These are phyloP conservation scores for Cephalotrichum gorgonifer DNA, from an alignment of 2,329 filamentous ascomycete genomes.

Conservation along the genomic window DNA sequence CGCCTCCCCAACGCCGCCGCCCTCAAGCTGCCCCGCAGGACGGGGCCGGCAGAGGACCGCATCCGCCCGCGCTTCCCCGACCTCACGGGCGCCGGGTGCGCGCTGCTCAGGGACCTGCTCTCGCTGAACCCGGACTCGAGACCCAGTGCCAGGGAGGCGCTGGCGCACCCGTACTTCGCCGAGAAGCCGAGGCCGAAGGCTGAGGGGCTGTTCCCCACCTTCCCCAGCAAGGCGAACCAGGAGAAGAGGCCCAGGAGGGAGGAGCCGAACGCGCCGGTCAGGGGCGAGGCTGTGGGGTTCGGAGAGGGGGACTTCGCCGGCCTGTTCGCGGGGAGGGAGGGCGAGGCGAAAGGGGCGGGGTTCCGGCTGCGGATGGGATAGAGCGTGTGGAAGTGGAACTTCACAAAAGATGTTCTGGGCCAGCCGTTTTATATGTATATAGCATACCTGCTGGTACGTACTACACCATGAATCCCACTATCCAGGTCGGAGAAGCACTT, in stretches of 20 bases:
- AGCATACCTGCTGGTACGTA: no score
- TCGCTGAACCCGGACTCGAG: constrained; percentile 63
- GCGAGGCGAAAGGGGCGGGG: constrained; percentile 54
- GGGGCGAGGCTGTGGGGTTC: constrained; percentile 55
- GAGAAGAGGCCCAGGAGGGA: constrained; percentile 58
- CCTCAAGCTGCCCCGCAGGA: constrained; percentile 54
- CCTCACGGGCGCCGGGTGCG: constrained; percentile 63
- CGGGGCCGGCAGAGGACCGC: constrained; percentile 33
- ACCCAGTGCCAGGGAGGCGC: constrained; percentile 62
- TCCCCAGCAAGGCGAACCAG: constrained; percentile 88
- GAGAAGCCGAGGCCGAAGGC: constrained; percentile 87
- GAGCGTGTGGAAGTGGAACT: background rate
- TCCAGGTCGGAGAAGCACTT: background rate
- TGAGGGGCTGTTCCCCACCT: constrained; percentile 90
- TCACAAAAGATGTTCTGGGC: background rate
- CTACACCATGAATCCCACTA: background rate
- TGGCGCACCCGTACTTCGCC: constrained; percentile 73
- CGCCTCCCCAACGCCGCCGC: constrained; percentile 78
- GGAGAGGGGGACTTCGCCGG: constrained; percentile 55
- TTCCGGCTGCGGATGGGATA: constrained; percentile 53
- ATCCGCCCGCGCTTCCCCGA: constrained; percentile 73
- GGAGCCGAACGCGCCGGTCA: constrained; percentile 73
- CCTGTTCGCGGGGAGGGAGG: constrained; percentile 58
- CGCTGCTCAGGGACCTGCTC: constrained; percentile 60
- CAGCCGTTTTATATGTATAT: background rate